A percentile compares a stretch with the other conserved stretches of the same genome.
These are phyloP conservation scores for Hymenoscyphus fraxineus DNA, from an alignment of 2,329 filamentous ascomycete species.

Conservation along the genomic window DNA sequence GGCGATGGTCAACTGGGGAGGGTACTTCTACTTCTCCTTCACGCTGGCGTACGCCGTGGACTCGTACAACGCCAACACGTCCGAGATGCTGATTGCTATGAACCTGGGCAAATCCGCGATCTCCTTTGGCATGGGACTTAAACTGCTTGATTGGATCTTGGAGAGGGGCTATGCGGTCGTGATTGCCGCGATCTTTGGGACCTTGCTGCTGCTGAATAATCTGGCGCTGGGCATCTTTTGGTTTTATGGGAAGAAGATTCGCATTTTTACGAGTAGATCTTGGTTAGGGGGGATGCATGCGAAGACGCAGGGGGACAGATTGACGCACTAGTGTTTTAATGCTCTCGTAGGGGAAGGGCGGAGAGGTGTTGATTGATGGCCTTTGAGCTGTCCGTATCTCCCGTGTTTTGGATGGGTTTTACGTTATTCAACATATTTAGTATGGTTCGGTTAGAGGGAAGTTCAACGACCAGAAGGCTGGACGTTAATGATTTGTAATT, in stretches of 20 bases:
- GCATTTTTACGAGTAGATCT: conserved; percentile 42
- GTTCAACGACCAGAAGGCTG: background rate
- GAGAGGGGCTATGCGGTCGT: conserved; percentile 47
- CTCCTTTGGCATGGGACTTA: conserved; percentile 49
- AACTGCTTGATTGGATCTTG: conserved; percentile 49
- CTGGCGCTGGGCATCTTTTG: conserved; percentile 47
- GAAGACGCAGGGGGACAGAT: conserved; percentile 25
- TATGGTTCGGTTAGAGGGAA: background rate
- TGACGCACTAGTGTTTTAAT: conserved; percentile 6
- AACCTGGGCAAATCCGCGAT: conserved; percentile 56
- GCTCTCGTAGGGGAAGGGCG: too few species aligned
- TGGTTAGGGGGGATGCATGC: conserved; percentile 47
- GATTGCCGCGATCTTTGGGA: conserved; percentile 49
- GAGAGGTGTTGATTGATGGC: background rate
- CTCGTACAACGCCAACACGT: conserved; percentile 54
- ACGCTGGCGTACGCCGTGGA: conserved; percentile 59
- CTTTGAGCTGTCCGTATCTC: background rate
- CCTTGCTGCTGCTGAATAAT: conserved; percentile 48
- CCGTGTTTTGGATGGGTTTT: background rate
- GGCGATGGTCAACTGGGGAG: conserved; percentile 45
- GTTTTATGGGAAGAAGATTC: conserved; percentile 48
- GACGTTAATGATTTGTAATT: too few species aligned
- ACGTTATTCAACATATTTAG: too few species aligned
- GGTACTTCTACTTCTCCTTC: conserved; percentile 55
- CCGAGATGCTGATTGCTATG: conserved; percentile 59